Evolutionary conservation across 768 basidiomycete species (phyloP), one percentile per base, ranked within the genome.

Genomic region (Naganishia friedmannii): DNA sequence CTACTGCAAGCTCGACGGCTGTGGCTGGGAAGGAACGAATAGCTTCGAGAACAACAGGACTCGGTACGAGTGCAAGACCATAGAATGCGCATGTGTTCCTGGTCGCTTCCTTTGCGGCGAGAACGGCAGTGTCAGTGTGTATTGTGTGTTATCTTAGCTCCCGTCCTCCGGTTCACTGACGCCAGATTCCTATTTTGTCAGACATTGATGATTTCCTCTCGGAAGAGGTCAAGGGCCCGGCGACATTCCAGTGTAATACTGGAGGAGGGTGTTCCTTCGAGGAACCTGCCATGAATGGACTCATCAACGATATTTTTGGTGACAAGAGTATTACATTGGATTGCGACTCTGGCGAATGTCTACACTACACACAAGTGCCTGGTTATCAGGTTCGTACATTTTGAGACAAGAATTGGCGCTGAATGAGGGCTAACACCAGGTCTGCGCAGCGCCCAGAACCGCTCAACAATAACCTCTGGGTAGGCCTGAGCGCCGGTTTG

Each of bases 51-150:
- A 83, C 29, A 93, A 96, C 76, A 82, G 83, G 19, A 96, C 92
- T 1, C 80, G 83, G 10, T 96, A 96, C 79, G 83, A 83, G 0
- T 99, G 96, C 78, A 85, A 90, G 54, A 87, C 88, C 69, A 88
- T 99, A 68, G 85, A 89, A 75, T 98, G 96, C 82, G 87, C 86
- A 69, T 99, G 95, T 77, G 88, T 99, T n/a, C 92, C 95, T 0
- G 92, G 87, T 0, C 84, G 91, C 53, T 97, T 98, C 84, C 86
- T 99, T 6, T 99, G 95, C 76, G 95, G 95, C 10, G 93, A 99
- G 76, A 87, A 91, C 56, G 95, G 94, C 17, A 93, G 91, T 76
- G 87, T 96, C 66, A 90, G 93, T 93, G 71, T 70, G 90, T 85
- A n/a, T 13, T 28, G 65, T n/a, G 34, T 37, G 4, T 37, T 12